These are phyloP conservation scores for Chlorella variabilis DNA, from an alignment of 163 green algal genomes.

Conservation along the genomic window DNA sequence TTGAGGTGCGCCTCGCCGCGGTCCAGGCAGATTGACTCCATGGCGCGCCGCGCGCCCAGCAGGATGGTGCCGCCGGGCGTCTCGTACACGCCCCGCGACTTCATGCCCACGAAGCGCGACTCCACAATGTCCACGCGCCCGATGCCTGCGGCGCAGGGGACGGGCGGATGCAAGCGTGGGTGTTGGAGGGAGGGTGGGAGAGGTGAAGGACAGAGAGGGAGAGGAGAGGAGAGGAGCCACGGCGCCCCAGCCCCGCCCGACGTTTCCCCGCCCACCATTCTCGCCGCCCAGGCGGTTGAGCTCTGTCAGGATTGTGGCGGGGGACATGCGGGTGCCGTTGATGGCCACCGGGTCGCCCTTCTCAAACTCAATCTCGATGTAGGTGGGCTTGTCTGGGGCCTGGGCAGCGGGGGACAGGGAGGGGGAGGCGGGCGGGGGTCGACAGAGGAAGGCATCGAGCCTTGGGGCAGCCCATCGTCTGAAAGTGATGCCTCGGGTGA, in stretches of 20 bases:
- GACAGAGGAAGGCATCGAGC: no score
- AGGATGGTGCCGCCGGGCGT: slow-evolving; percentile 98
- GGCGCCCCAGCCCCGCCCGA: no score
- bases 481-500: no score
- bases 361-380: slow-evolving; percentile 98
- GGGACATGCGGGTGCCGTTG: slow-evolving; percentile 86
- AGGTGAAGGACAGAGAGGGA: neutral
- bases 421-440: neutral
- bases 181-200: no score
- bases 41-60: slow-evolving; percentile 80
- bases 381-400: slow-evolving; percentile 89
- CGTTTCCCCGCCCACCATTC: slow-evolving; percentile 44
- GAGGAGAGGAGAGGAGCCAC: no score
- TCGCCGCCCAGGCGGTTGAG: slow-evolving; percentile 90
- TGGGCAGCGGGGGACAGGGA: slow-evolving; percentile 11
- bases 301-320: slow-evolving; percentile 84
- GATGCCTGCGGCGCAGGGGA: neutral
- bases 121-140: slow-evolving; percentile 98
- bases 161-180: neutral
- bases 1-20: slow-evolving; percentile 93
- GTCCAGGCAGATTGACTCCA: slow-evolving; percentile 93
- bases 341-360: slow-evolving; percentile 95
- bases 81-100: slow-evolving; percentile 95
- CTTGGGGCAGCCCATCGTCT: no score
- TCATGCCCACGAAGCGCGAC: slow-evolving; percentile 96